A percentile compares a stretch with the other conserved stretches of the same genome.
phyloP scores from a whole-genome alignment of 768 basidiomycete genomes.

The Xerocomus potaroensis region DNA sequence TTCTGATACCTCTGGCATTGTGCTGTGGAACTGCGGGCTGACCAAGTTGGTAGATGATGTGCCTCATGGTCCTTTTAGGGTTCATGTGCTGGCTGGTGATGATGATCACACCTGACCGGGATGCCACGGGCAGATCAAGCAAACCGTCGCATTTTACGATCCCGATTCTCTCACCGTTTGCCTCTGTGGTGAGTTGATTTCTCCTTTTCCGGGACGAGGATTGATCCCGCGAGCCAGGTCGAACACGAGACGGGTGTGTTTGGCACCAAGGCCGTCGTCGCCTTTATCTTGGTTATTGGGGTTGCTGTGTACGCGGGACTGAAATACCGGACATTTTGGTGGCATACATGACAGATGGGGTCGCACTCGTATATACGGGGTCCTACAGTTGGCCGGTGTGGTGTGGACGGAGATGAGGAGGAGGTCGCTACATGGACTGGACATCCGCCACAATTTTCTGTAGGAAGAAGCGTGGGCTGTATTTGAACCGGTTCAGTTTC shows the following conservation, averaged over 20 bases:
- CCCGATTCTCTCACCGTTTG: slow-evolving; percentile 73
- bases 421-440: too few species aligned
- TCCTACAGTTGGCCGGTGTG: too few species aligned
- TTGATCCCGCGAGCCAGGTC: slow-evolving; percentile 40
- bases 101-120: slow-evolving; percentile 12
- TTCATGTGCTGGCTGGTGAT: slow-evolving; percentile 19
- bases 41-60: slow-evolving; percentile 16
- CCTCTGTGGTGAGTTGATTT: slow-evolving; percentile 54
- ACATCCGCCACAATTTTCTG: too few species aligned
- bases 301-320: slow-evolving; percentile 40
- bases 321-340: slow-evolving; percentile 38
- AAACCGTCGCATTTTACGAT: slow-evolving; percentile 65
- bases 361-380: too few species aligned
- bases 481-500: slow-evolving; percentile 23
- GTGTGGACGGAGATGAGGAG: slow-evolving; percentile 14
- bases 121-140: slow-evolving; percentile 10
- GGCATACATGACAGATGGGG: slow-evolving; percentile 11
- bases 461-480: neutral
- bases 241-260: slow-evolving; percentile 69
- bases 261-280: slow-evolving; percentile 42
- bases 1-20: neutral
- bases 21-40: slow-evolving; percentile 9
- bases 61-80: slow-evolving; percentile 22
- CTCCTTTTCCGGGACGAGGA: neutral
- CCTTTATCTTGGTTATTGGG: slow-evolving; percentile 39